Evolutionary conservation across 768 basidiomycete genomes (phyloP), one percentile per base, ranked within the genome.

Genomic region (Coprinopsis sp.): DNA sequence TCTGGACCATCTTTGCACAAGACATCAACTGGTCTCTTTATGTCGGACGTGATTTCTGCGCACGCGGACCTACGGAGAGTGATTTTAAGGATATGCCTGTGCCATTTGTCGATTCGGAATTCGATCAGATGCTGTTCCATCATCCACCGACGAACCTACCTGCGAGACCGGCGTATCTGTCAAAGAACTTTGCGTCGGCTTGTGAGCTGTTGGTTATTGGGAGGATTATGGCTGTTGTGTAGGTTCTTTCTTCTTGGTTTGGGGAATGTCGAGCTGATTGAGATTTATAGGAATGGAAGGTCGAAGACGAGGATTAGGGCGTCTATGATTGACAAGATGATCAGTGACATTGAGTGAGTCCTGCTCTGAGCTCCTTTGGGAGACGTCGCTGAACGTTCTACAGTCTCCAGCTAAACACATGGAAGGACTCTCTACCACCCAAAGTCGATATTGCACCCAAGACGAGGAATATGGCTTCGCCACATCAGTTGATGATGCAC

Each of bases 1-100:
- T 76, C 54, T 82, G 79, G 79, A 72, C 74, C 6, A 78, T 73
- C 3, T 81, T 78, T 58, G 65, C 71, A 31, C 78, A 79, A 73
- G 81, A 83, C 45, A 74, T 79, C 4, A 81, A 78, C 42, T 82
- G 81, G 81, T 79, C 77, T 1, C 65, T 82, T 0, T 81, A 81
- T 40, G 79, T 82, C n/a, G 81, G 81, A 6, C 71, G 81, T n/a
- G 79, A 82, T 43, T 78, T 75, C 56, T 73, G 70, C 44, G 67
- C 79, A 19, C 58, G 73, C 1, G 57, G 64, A 6, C 71, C 69
- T 2, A 47, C 50, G 3, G 51, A 54, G 10, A 58, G 64, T 19
- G 65, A 66, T 23, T 50, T 58, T 18, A 63, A 66, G 33, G 60
- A 58, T 13, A 66, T 77, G 40, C 66, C 73, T 1, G 63, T 76